Percentiles rank a stretch among this genome's conserved stretches.
Evolutionary conservation across 495 filamentous ascomycete genomes (phyloP).

Genomic region (Xylaria castorea): DNA sequence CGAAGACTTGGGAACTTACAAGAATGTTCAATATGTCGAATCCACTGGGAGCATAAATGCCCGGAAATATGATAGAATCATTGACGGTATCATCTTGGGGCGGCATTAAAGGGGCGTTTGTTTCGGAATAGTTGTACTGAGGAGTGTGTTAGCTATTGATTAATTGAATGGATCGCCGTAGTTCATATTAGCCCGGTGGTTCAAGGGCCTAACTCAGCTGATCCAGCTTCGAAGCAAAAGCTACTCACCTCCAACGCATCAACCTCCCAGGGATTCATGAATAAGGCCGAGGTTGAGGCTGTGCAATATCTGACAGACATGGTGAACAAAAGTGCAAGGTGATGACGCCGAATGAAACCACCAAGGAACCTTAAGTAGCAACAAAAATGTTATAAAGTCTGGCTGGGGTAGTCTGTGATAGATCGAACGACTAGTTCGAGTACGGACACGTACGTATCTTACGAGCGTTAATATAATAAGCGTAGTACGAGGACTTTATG

Average conservation of each 20-base stretch:
- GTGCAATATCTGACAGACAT: conserved; percentile 12
- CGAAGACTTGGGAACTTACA: conserved; percentile 37
- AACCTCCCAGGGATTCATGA: conserved; percentile 43
- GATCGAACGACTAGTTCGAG: conserved; percentile 1
- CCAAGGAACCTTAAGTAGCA: neutral
- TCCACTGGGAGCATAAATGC: conserved; percentile 54
- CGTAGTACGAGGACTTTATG: neutral
- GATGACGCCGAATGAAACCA: neutral
- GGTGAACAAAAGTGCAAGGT: neutral
- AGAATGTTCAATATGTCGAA: conserved; percentile 57
- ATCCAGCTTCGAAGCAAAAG: neutral
- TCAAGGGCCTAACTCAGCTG: neutral
- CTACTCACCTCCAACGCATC: conserved; percentile 38
- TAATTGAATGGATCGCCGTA: neutral
- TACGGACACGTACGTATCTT: neutral
- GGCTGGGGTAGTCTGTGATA: neutral
- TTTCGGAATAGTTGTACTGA: conserved; percentile 17
- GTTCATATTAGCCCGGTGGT: neutral
- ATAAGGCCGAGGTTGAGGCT: conserved; percentile 19
- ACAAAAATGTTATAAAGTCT: neutral
- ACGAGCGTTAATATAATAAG: neutral
- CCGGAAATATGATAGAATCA: conserved; percentile 53
- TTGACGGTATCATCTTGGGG: conserved; percentile 29
- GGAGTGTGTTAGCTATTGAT: conserved; percentile 14
- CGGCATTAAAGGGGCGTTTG: neutral